These are phyloP conservation scores for Apiotrichum veenhuisii DNA, from an alignment of 1,284 basidiomycete genomes.

Conservation along the genomic window DNA sequence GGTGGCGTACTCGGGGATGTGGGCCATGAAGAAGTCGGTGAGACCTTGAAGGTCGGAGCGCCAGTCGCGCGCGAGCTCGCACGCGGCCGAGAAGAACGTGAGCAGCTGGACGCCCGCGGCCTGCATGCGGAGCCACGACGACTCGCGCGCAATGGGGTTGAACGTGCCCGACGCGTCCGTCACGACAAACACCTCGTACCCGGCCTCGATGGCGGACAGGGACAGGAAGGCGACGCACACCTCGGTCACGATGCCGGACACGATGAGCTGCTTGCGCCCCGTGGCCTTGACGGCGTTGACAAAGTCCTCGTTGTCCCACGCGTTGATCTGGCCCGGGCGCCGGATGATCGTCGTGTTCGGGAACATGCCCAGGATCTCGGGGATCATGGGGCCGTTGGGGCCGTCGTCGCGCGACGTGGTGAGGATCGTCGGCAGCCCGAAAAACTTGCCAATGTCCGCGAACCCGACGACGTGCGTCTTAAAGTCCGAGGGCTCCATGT, in stretches of 20 bases:
- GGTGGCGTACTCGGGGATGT: constrained; percentile 13
- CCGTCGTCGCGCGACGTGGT: constrained; percentile 14
- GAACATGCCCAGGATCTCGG: constrained; percentile 4
- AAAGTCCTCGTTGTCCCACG: constrained; percentile 18
- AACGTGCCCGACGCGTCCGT: constrained; percentile 15
- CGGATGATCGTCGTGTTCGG: constrained; percentile 2
- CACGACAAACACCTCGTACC: constrained; percentile 16
- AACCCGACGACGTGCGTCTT: constrained; percentile 10
- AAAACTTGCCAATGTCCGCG: constrained; percentile 10
- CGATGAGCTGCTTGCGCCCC: constrained; percentile 13
- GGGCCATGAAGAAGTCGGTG: background rate
- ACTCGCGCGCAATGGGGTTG: constrained; percentile 9
- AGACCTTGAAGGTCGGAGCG: constrained; percentile 13
- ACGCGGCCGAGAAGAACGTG: constrained; percentile 8
- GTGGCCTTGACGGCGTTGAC: constrained; percentile 11
- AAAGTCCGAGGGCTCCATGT: constrained; percentile 13
- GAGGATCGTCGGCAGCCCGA: constrained; percentile 8
- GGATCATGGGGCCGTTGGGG: constrained; percentile 16
- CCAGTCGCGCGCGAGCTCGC: constrained; percentile 13
- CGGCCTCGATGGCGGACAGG: constrained; percentile 8
- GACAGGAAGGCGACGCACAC: constrained; percentile 13
- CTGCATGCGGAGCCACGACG: constrained; percentile 12
- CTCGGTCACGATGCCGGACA: constrained; percentile 16
- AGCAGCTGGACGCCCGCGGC: constrained; percentile 12
- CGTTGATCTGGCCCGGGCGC: constrained; percentile 17